Conservation (phyloP, 2,329 filamentous ascomycete species). For the Cladosporium sp. region DNA sequence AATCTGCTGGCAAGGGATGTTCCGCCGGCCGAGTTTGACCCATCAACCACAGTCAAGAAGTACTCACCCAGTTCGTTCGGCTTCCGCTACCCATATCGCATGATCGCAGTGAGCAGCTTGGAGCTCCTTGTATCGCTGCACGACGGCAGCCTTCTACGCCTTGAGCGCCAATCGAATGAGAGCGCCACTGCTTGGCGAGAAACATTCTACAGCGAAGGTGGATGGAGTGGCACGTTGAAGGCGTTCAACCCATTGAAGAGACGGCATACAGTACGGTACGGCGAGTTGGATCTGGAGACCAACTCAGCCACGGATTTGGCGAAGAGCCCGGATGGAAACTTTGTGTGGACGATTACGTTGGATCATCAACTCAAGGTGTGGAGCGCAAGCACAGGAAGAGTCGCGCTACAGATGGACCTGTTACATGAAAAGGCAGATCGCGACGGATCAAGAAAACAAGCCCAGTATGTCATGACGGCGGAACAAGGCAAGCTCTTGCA, state of each 20-base stretch:
- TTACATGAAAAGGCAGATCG: slow-evolving; percentile 55
- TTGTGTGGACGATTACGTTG: slow-evolving; percentile 74
- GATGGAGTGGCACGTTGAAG: slow-evolving; percentile 61
- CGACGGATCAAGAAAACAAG: slow-evolving; percentile 40
- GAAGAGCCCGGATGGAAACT: slow-evolving; percentile 46
- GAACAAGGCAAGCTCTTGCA: slow-evolving; percentile 72
- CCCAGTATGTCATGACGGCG: slow-evolving; percentile 73
- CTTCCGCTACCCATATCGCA: slow-evolving; percentile 74
- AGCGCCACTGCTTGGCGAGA: slow-evolving; percentile 63
- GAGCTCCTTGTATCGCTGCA: slow-evolving; percentile 77
- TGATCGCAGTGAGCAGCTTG: slow-evolving; percentile 68
- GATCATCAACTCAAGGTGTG: slow-evolving; percentile 87
- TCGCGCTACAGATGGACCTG: slow-evolving; percentile 73
- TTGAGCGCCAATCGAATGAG: slow-evolving; percentile 58
- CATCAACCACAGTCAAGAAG: slow-evolving; percentile 73
- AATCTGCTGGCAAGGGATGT: slow-evolving; percentile 68
- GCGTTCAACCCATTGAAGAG: slow-evolving; percentile 64
- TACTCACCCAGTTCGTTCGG: slow-evolving; percentile 68
- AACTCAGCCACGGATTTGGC: slow-evolving; percentile 61
- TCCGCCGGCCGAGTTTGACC: slow-evolving; percentile 61
- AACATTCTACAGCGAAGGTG: slow-evolving; percentile 65
- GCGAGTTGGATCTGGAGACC: slow-evolving; percentile 61
- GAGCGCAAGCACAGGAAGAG: slow-evolving; percentile 77
- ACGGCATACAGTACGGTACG: slow-evolving; percentile 60
- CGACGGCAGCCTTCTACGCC: slow-evolving; percentile 68